Evolutionary conservation across 164 flowering plant species (phyloP).

Genomic region (Tinospora cordifolia): DNA sequence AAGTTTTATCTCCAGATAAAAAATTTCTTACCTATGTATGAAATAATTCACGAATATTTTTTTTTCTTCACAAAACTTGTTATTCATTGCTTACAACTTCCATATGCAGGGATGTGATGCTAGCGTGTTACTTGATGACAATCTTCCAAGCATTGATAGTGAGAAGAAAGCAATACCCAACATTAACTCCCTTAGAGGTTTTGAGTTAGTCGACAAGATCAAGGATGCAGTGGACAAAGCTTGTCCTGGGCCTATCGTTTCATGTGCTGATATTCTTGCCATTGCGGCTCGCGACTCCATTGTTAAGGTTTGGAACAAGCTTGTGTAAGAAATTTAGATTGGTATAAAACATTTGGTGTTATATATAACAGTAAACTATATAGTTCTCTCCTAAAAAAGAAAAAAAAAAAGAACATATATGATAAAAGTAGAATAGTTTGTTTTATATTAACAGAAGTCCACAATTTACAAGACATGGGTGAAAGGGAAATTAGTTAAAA

Average conservation of each 20-base stretch:
- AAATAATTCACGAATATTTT: no score
- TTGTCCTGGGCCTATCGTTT: constrained; percentile 32
- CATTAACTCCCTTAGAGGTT: constrained; percentile 33
- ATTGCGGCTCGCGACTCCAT: constrained; percentile 38
- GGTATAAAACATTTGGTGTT: no score
- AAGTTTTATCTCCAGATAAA: no score
- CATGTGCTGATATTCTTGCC: constrained; percentile 49
- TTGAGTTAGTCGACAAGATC: constrained; percentile 38
- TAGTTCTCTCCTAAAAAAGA: no score
- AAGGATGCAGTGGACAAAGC: constrained; percentile 30
- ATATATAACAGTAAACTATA: no score
- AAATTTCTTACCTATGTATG: no score
- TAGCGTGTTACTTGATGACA: constrained; percentile 42
- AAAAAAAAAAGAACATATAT: no score
- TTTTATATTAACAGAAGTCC: no score
- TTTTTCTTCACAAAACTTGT: not conserved
- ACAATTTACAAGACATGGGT: no score
- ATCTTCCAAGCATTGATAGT: constrained; percentile 26
- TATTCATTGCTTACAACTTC: not conserved
- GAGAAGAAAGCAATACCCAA: constrained; percentile 37
- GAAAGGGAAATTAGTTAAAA: no score
- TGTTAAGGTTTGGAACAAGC: constrained; percentile 29
- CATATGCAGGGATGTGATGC: constrained; percentile 55
- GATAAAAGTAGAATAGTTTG: no score
- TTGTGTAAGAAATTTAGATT: no score